Base-by-base conservation (phyloP, 140 eudicot genomes). In the Stevia rebaudiana region DNA sequence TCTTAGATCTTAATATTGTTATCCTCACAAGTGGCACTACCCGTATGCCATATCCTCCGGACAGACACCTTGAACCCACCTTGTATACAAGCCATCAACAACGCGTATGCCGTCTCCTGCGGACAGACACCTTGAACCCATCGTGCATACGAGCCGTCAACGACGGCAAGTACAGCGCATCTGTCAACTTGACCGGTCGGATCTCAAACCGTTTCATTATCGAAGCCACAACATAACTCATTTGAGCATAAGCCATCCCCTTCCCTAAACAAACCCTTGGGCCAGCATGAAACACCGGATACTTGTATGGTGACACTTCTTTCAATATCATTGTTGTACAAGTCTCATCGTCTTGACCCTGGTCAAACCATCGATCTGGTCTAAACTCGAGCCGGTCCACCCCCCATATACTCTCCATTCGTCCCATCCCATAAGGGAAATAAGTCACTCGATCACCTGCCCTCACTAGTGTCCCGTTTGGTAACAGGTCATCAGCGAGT, bases 221-320 rank as follows among this genome's bases (percentile, higher is more conserved):
- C 15, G 92, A 78, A 41, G 81, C 81, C 36, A 84, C 82, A 6
- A 81, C 84, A 60, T 74, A 87, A 44, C 78, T 81, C 95, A 87
- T 87, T 67, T 87, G 95, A 3, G 72, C 71, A 30, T 74, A 74
- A 4, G 95, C 95, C 88, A 87, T 46, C 23, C 80, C 89, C 40
- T 81, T 81, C 22, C 95, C 95, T 0, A 83, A 62, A 51, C 95
- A 87, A 12, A 78, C 84, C 71, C 95, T 81, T 1, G 95, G 95
- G 54, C 95, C 92, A 65, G 95, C 95, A 12, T 87, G 95, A 43
- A 87, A 87, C 49, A 87, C 82, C 65, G 95, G 88, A 33, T 61
- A 84, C 75, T 76, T 74, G 17, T 70, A 87, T 11, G 81, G 81
- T 19, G 78, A 56, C 17, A 81, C 88, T 72, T 63, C 78, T 46